Conservation (phyloP, 805 yeast species). For the Candida schatavii region DNA sequence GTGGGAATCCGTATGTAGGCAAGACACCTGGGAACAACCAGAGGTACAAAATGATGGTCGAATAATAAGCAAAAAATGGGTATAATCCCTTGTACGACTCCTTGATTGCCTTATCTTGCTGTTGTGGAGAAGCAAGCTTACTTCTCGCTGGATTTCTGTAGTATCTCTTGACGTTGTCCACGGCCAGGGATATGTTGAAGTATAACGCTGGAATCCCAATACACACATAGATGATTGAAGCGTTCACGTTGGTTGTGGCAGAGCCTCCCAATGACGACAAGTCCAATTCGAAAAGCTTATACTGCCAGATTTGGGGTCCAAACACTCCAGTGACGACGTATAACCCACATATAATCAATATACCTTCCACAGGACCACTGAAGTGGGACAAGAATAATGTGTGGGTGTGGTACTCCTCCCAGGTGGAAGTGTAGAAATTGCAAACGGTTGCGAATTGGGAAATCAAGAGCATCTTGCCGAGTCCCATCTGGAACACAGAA, state of each 20-base stretch:
- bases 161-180: conserved; percentile 52
- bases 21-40: conserved; percentile 53
- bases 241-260: conserved; percentile 30
- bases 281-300: conserved; percentile 38
- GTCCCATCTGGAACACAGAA: conserved; percentile 76
- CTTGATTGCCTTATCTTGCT: conserved; percentile 38
- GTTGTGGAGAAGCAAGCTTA: conserved; percentile 6
- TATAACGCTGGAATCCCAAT: conserved; percentile 54
- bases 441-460: conserved; percentile 72
- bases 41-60: conserved; percentile 45
- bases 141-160: conserved; percentile 27
- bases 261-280: conserved; percentile 30
- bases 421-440: conserved; percentile 85
- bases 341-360: conserved; percentile 55
- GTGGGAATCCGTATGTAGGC: conserved; percentile 46
- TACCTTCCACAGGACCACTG: conserved; percentile 96
- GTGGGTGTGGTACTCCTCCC: conserved; percentile 96
- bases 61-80: conserved; percentile 64
- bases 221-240: conserved; percentile 43
- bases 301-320: conserved; percentile 71
- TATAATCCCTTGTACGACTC: conserved; percentile 50
- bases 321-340: conserved; percentile 61
- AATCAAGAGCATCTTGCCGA: conserved; percentile 55
- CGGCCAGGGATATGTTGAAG: conserved; percentile 68
- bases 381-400: conserved; percentile 71